Conservation (phyloP, 345 rosid genomes). For the Pistacia vera region DNA sequence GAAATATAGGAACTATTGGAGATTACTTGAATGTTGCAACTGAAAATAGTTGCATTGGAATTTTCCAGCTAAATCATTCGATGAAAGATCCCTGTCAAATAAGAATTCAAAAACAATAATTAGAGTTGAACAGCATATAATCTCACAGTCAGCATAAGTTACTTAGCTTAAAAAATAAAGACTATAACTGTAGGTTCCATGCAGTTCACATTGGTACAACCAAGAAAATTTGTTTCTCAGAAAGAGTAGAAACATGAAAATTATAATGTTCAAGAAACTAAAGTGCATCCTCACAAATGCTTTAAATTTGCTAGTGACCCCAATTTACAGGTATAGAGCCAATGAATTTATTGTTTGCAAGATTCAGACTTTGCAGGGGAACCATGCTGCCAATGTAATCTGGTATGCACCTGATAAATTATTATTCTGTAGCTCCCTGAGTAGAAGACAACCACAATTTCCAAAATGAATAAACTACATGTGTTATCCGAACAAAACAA, state of each 20-base stretch:
- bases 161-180: not conserved
- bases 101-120: conserved; percentile 4
- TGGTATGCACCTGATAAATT: conserved; percentile 69
- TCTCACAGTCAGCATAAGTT: conserved; percentile 2
- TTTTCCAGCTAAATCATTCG: conserved; percentile 65
- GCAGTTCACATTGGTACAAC: conserved; percentile 6
- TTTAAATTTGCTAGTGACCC: conserved; percentile 71
- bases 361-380: conserved; percentile 61
- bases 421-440: conserved; percentile 88
- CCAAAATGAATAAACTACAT: not conserved
- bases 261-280: not conserved
- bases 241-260: not conserved
- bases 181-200: conserved; percentile 7
- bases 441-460: not conserved
- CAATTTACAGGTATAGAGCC: conserved; percentile 75
- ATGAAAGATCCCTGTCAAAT: conserved; percentile 74
- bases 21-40: conserved; percentile 72
- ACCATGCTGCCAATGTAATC: conserved; percentile 67
- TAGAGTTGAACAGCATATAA: conserved; percentile 1
- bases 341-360: conserved; percentile 72
- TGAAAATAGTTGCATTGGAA: conserved; percentile 63
- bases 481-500: not conserved
- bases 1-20: not conserved
- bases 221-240: not conserved
- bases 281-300: conserved; percentile 52